Percentiles rank a stretch among this genome's conserved stretches.
phyloP scores from a whole-genome alignment of 2,329 filamentous ascomycete species.

The Fusarium brevicatenulatum region DNA sequence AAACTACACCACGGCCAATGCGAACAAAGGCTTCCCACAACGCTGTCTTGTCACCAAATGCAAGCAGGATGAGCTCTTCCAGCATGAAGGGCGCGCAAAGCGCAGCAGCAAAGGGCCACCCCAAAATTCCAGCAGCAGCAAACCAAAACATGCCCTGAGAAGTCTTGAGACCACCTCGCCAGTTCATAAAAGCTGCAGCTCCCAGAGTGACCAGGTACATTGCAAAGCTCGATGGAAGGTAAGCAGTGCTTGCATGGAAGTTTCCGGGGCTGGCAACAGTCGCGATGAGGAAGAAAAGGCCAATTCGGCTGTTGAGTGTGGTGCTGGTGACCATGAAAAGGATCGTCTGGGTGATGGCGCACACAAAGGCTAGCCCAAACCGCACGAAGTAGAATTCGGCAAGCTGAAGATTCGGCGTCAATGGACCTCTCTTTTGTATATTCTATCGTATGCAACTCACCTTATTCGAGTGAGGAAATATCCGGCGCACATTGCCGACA shows the following conservation, averaged over 20 bases:
- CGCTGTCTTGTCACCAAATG: constrained; percentile 66
- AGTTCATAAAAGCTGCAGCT: constrained; percentile 89
- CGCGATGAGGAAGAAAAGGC: constrained; percentile 82
- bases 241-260: constrained; percentile 89
- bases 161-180: constrained; percentile 81
- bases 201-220: constrained; percentile 95
- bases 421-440: background rate
- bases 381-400: constrained; percentile 91
- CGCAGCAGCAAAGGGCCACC: constrained; percentile 94
- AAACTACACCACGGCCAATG: constrained; percentile 73
- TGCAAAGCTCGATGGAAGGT: constrained; percentile 92
- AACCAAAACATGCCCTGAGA: constrained; percentile 91
- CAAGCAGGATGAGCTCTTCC: constrained; percentile 74
- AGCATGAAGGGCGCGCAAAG: constrained; percentile 82
- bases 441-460: constrained; percentile 43
- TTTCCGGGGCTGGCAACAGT: constrained; percentile 86
- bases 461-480: constrained; percentile 72
- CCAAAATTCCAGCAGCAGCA: constrained; percentile 82
- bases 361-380: constrained; percentile 76
- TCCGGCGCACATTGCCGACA: constrained; percentile 71
- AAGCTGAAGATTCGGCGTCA: constrained; percentile 51
- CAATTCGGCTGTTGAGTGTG: constrained; percentile 83
- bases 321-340: constrained; percentile 82
- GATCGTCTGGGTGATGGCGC: constrained; percentile 83
- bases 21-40: constrained; percentile 69